A percentile compares a stretch with the other conserved stretches of the same genome.
Evolutionary conservation across 139 green algal species (phyloP).

Genomic region (Desmodesmus armatus): DNA sequence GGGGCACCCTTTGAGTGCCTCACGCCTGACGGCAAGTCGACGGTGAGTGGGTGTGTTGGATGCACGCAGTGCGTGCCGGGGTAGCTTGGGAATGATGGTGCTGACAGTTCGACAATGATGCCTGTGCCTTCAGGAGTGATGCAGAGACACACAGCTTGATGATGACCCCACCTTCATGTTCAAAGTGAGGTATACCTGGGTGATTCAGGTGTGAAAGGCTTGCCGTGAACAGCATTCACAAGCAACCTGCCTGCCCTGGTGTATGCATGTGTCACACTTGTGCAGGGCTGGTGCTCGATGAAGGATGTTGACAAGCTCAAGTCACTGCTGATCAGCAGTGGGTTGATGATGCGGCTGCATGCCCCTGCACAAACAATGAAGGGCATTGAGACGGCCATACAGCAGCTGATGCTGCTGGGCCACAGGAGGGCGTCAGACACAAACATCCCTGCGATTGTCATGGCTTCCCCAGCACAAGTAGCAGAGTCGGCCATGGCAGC

Average conservation of each 20-base stretch:
- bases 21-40: constrained; percentile 6
- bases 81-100: neutral
- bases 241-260: neutral
- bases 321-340: constrained; percentile 28
- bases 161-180: no score
- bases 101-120: neutral
- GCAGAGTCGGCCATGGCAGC: neutral
- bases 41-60: neutral
- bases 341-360: constrained; percentile 38
- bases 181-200: no score
- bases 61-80: no score
- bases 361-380: constrained; percentile 30
- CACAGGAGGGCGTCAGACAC: neutral
- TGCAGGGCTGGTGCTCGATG: constrained; percentile 41
- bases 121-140: no score
- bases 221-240: no score
- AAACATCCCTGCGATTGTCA: neutral
- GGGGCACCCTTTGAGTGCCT: constrained; percentile 43
- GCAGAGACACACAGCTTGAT: no score
- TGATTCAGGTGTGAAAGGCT: no score
- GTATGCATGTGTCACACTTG: neutral
- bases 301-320: constrained; percentile 20
- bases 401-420: constrained; percentile 3
- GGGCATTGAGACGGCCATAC: constrained; percentile 20
- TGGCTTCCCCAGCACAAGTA: neutral